A percentile compares a stretch with the other conserved stretches of the same genome.
These are phyloP conservation scores for Mucor velutinosus DNA, from an alignment of 371 early-diverging fungal species.

Conservation along the genomic window DNA sequence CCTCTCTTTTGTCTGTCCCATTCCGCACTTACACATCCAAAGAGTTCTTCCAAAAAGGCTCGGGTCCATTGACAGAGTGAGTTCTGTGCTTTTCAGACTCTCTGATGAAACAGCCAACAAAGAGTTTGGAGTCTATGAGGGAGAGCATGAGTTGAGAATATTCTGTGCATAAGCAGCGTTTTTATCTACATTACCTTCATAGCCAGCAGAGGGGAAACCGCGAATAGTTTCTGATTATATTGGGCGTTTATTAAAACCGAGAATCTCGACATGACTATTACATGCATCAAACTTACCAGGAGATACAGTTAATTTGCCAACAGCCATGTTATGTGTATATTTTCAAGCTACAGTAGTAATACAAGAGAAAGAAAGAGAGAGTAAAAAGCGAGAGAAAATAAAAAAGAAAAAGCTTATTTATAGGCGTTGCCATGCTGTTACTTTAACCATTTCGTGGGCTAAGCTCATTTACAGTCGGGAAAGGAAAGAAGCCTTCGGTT, in stretches of 20 bases:
- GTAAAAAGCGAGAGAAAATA: neutral
- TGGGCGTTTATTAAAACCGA: neutral
- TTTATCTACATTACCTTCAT: slow-evolving; percentile 7
- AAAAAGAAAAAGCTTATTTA: neutral
- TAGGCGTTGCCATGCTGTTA: neutral
- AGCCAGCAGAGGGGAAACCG: slow-evolving; percentile 14
- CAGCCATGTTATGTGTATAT: slow-evolving; percentile 17
- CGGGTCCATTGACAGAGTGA: slow-evolving; percentile 15
- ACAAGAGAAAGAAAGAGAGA: neutral
- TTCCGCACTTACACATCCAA: slow-evolving; percentile 22
- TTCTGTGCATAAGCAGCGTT: neutral
- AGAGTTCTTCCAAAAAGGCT: slow-evolving; percentile 18
- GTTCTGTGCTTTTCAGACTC: slow-evolving; percentile 31
- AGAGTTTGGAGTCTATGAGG: slow-evolving; percentile 17
- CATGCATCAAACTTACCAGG: slow-evolving; percentile 16
- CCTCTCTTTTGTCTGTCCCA: neutral
- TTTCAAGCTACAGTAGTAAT: neutral
- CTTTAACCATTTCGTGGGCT: neutral
- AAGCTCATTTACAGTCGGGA: slow-evolving; percentile 1
- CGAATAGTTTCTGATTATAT: slow-evolving; percentile 19
- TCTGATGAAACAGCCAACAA: slow-evolving; percentile 26
- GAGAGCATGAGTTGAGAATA: neutral
- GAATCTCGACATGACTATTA: neutral
- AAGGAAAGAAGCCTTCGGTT: neutral
- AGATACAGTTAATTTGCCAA: slow-evolving; percentile 24